Conservation (phyloP, 352 stramenopile genomes). For the Pythium insidiosum region DNA sequence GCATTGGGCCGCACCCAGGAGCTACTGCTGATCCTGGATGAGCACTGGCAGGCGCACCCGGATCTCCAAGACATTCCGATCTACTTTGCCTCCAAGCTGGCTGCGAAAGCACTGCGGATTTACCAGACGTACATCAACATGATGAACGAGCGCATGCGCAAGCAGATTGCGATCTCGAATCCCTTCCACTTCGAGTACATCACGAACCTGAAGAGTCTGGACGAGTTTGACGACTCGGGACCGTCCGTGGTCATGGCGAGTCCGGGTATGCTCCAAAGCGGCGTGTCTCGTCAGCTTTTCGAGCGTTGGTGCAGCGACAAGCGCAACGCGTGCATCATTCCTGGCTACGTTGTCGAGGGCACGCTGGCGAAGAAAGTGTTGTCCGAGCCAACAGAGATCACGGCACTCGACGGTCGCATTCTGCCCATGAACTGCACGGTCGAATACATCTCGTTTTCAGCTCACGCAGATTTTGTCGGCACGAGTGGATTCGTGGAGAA, state of each 20-base stretch:
- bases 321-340: conserved; percentile 98
- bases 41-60: conserved; percentile 95
- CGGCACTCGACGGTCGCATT: conserved; percentile 89
- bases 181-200: conserved; percentile 97
- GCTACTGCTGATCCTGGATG: conserved; percentile 98
- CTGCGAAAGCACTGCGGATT: conserved; percentile 93
- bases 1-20: conserved; percentile 97
- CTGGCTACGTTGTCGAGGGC: conserved; percentile 98
- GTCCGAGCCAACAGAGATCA: conserved; percentile 93
- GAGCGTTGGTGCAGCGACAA: conserved; percentile 97
- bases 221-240: conserved; percentile 96
- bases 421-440: conserved; percentile 94
- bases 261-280: conserved; percentile 98
- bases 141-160: conserved; percentile 98
- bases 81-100: conserved; percentile 98
- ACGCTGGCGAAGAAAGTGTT: conserved; percentile 98
- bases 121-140: conserved; percentile 99
- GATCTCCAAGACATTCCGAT: conserved; percentile 96
- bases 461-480: conserved; percentile 96
- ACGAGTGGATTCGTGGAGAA: conserved; percentile 95
- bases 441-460: conserved; percentile 97
- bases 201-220: conserved; percentile 94
- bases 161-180: conserved; percentile 97
- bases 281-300: conserved; percentile 96
- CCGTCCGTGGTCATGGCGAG: conserved; percentile 98